Percentiles rank a stretch among this genome's conserved stretches.
Evolutionary conservation across 2,329 filamentous ascomycete genomes (phyloP).

Genomic region (Hypoxylon sp.): DNA sequence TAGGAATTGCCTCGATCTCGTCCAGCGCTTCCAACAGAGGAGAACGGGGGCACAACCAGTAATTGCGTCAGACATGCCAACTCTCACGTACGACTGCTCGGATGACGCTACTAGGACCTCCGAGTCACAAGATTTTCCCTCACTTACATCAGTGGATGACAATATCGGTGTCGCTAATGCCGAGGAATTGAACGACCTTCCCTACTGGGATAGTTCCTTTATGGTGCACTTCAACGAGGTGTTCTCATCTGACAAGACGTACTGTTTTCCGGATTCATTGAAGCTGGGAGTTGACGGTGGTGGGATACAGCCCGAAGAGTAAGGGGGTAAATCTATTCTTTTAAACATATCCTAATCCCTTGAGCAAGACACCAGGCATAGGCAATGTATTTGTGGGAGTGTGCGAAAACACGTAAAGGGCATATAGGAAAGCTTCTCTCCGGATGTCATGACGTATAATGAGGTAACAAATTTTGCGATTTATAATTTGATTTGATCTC

Average conservation of each 20-base stretch:
- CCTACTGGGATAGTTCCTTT: slow-evolving; percentile 9
- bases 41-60: background rate
- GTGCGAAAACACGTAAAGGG: no score
- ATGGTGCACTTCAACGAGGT: slow-evolving; percentile 8
- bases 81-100: slow-evolving; percentile 11
- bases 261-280: background rate
- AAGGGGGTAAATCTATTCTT: no score
- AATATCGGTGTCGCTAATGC: background rate
- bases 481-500: background rate
- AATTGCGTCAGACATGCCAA: background rate
- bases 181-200: background rate
- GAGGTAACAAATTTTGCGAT: no score
- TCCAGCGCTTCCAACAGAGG: slow-evolving; percentile 11
- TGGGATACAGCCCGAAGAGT: no score
- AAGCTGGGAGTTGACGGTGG: background rate
- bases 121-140: slow-evolving; percentile 6
- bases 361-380: no score
- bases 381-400: no score
- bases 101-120: background rate
- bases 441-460: no score
- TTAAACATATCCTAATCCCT: no score
- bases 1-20: slow-evolving; percentile 11
- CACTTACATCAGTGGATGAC: background rate
- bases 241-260: slow-evolving; percentile 3
- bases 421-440: no score